Conservation (phyloP, 2,329 filamentous ascomycete genomes). For the Colletotrichum noveboracense region DNA sequence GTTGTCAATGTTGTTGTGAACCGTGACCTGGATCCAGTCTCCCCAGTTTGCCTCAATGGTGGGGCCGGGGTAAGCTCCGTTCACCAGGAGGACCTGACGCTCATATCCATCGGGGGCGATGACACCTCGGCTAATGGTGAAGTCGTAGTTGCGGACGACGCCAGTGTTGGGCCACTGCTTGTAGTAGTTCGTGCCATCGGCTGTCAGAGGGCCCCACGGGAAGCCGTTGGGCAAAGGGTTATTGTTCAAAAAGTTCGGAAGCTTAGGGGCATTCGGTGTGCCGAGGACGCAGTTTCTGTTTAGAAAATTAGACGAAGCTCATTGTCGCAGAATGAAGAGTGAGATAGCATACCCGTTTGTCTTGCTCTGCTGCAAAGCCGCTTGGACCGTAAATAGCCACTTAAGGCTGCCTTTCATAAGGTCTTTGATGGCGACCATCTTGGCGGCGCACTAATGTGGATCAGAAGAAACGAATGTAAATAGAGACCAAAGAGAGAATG, state of each 20-base stretch:
- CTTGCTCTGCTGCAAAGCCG: slow-evolving; percentile 32
- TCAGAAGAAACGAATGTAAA: background rate
- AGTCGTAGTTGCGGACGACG: slow-evolving; percentile 60
- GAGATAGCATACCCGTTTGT: slow-evolving; percentile 42
- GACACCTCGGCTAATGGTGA: slow-evolving; percentile 53
- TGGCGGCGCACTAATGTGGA: slow-evolving; percentile 3
- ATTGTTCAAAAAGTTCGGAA: slow-evolving; percentile 50
- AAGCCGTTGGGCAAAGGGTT: slow-evolving; percentile 54
- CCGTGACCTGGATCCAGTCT: slow-evolving; percentile 66
- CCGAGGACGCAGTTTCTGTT: slow-evolving; percentile 45
- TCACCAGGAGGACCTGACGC: slow-evolving; percentile 62
- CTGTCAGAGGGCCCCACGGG: slow-evolving; percentile 56
- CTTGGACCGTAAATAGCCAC: slow-evolving; percentile 24
- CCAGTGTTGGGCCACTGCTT: slow-evolving; percentile 54
- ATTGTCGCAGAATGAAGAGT: background rate
- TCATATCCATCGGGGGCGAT: slow-evolving; percentile 64
- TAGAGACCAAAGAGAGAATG: background rate
- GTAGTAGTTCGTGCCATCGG: slow-evolving; percentile 55
- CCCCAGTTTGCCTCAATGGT: slow-evolving; percentile 69
- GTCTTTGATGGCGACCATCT: slow-evolving; percentile 28
- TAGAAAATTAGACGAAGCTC: background rate
- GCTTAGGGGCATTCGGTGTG: slow-evolving; percentile 39
- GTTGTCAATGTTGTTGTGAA: slow-evolving; percentile 70
- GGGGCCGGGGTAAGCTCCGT: slow-evolving; percentile 71
- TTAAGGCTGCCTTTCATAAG: slow-evolving; percentile 15